A percentile compares a stretch with the other conserved stretches of the same genome.
phyloP scores from a whole-genome alignment of 169 alveolate species.

The Plasmodium ovale region DNA sequence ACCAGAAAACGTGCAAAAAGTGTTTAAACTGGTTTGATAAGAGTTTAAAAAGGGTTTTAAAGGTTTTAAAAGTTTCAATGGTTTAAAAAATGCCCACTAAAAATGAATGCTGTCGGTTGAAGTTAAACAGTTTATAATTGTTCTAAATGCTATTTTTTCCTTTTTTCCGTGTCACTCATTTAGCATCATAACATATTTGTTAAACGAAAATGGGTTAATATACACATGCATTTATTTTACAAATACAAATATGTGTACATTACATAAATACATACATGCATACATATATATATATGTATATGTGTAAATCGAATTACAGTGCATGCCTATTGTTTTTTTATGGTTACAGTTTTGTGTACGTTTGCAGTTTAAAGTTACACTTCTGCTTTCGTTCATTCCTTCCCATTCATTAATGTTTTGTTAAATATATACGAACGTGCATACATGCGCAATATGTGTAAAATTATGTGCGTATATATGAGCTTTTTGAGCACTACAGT shows the following conservation, averaged over 20 bases:
- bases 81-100: neutral
- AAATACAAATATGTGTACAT: too few relatives aligned
- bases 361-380: neutral
- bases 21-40: too few relatives aligned
- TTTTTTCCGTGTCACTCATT: too few relatives aligned
- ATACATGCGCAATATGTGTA: neutral
- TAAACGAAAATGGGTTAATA: too few relatives aligned
- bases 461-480: neutral
- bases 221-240: too few relatives aligned
- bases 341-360: too few relatives aligned
- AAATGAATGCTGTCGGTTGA: neutral
- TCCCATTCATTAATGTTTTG: neutral
- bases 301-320: neutral
- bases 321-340: neutral
- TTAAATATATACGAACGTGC: neutral
- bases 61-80: too few relatives aligned
- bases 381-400: neutral
- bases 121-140: neutral
- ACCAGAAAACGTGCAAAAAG: too few relatives aligned
- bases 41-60: too few relatives aligned
- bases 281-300: constrained; percentile 8
- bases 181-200: too few relatives aligned
- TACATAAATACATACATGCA: too few relatives aligned
- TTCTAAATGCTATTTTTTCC: neutral
- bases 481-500: neutral